Conservation (phyloP, 2,329 filamentous ascomycete genomes). For the Trichophyton rubrum region DNA sequence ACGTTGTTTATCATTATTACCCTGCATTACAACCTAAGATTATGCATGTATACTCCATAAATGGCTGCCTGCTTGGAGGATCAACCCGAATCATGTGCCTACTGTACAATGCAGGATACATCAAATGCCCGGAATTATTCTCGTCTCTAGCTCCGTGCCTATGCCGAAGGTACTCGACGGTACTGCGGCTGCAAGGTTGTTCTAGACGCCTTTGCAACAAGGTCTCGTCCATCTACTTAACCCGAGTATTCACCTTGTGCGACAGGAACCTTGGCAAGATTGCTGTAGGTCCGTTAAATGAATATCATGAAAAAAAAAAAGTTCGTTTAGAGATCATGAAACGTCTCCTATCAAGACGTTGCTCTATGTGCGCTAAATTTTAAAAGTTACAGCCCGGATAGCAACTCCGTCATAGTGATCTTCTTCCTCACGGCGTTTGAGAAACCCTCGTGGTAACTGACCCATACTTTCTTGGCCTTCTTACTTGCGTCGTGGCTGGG, state of each 20-base stretch:
- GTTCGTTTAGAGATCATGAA: background rate
- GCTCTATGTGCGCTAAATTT: background rate
- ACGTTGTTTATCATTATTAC: too few relatives aligned
- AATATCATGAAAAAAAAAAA: too few relatives aligned
- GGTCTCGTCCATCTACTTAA: background rate
- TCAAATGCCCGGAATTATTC: too few relatives aligned
- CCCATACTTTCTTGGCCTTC: constrained; percentile 58
- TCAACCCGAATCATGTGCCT: too few relatives aligned
- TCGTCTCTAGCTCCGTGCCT: too few relatives aligned
- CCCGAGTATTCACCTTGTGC: background rate
- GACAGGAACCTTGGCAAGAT: background rate
- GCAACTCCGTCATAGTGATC: constrained; percentile 65
- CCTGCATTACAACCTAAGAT: too few relatives aligned
- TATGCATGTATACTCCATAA: too few relatives aligned
- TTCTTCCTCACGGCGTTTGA: constrained; percentile 88
- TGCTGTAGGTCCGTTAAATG: background rate
- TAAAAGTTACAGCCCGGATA: constrained; percentile 35
- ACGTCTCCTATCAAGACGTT: background rate
- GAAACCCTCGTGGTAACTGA: constrained; percentile 78
- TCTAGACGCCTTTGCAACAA: too few relatives aligned
- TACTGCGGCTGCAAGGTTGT: background rate
- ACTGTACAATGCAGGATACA: too few relatives aligned
- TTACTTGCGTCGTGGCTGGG: constrained; percentile 12
- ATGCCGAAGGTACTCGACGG: background rate
- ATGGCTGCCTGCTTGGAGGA: too few relatives aligned